Evolutionary conservation across 2,329 filamentous ascomycete species (phyloP).

Genomic region (Apiospora saccharicola): DNA sequence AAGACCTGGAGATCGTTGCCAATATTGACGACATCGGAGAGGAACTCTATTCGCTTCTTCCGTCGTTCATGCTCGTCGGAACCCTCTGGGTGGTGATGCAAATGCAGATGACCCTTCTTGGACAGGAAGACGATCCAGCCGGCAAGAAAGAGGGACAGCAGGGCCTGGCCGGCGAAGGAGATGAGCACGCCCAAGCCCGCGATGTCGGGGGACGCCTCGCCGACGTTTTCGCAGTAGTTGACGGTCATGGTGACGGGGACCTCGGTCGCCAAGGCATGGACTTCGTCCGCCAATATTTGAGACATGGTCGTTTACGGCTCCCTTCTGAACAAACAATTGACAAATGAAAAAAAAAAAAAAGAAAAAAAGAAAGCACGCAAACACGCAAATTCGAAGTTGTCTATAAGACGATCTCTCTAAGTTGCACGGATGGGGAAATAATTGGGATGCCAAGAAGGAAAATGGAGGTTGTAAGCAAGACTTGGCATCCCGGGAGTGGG

Average conservation of each 20-base stretch:
- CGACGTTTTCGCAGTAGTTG: slow-evolving; percentile 27
- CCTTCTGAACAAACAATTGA: background rate
- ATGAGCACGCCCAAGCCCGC: slow-evolving; percentile 30
- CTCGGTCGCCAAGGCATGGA: background rate
- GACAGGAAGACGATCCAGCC: slow-evolving; percentile 30
- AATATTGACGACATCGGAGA: slow-evolving; percentile 29
- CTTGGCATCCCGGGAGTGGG: slow-evolving; percentile 1
- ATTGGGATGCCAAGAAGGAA: slow-evolving; percentile 21
- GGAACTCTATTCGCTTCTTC: slow-evolving; percentile 28
- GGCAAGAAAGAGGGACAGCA: slow-evolving; percentile 29
- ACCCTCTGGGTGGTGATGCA: slow-evolving; percentile 26
- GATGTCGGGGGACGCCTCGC: slow-evolving; percentile 29
- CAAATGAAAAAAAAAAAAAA: background rate
- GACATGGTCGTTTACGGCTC: background rate
- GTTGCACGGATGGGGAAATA: slow-evolving; percentile 12
- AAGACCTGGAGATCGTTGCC: slow-evolving; percentile 32
- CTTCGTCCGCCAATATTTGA: background rate
- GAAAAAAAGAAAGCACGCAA: background rate
- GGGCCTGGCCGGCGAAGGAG: slow-evolving; percentile 30
- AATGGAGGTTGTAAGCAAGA: slow-evolving; percentile 6
- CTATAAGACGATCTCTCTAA: slow-evolving; percentile 1
- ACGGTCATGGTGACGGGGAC: background rate
- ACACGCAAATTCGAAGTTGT: background rate
- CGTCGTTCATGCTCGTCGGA: slow-evolving; percentile 23
- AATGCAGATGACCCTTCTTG: slow-evolving; percentile 28